A percentile compares a stretch with the other conserved stretches of the same genome.
phyloP scores from a whole-genome alignment of 345 rosid species.

The Bruguiera sexangula region DNA sequence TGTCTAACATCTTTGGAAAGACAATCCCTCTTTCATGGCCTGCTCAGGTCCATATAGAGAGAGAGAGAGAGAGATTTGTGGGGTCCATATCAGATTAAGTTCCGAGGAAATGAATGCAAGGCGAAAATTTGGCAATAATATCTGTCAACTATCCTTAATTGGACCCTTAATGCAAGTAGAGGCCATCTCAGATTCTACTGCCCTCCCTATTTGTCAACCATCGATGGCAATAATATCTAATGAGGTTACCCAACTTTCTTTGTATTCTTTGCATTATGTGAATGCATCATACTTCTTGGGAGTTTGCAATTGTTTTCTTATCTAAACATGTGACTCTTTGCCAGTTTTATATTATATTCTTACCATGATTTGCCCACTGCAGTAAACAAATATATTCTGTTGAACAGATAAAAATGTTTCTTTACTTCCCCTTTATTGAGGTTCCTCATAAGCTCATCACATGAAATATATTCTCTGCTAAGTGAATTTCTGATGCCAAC shows the following conservation, averaged over 20 bases:
- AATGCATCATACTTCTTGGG: constrained; percentile 6
- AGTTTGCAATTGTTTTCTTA: constrained; percentile 15
- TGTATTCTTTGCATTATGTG: neutral
- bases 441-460: neutral
- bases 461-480: constrained; percentile 11
- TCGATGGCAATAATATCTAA: neutral
- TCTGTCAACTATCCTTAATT: too few species aligned
- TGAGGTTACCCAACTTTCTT: constrained; percentile 18
- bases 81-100: constrained; percentile 16
- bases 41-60: constrained; percentile 9
- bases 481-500: constrained; percentile 10
- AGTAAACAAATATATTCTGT: too few species aligned
- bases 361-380: too few species aligned
- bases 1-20: constrained; percentile 4
- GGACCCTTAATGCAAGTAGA: neutral
- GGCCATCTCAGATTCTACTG: constrained; percentile 7
- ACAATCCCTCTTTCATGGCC: constrained; percentile 16
- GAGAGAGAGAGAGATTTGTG: constrained; percentile 10
- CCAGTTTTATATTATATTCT: neutral
- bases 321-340: constrained; percentile 25
- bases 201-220: constrained; percentile 21
- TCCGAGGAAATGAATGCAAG: neutral
- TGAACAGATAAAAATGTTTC: neutral
- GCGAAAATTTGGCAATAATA: too few species aligned
- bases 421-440: constrained; percentile 16